A percentile compares a stretch with the other conserved stretches of the same genome.
phyloP scores from a whole-genome alignment of 2,329 filamentous ascomycete genomes.

The Dactylonectria macrodidyma region DNA sequence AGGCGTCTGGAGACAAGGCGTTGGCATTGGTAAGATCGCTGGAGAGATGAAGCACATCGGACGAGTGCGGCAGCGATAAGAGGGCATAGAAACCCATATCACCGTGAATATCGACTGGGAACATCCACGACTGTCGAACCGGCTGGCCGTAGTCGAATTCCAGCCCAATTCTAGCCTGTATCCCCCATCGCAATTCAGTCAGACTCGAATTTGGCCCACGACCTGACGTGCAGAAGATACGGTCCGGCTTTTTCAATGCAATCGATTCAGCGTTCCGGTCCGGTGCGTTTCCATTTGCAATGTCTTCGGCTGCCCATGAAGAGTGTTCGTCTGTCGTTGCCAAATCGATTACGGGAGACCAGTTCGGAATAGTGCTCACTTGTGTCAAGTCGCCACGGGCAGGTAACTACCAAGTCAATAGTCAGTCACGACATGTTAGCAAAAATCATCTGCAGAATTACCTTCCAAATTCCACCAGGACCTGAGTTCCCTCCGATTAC shows the following conservation, averaged over 20 bases:
- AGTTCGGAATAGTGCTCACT: conserved; percentile 70
- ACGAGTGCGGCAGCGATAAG: conserved; percentile 64
- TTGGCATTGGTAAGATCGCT: conserved; percentile 62
- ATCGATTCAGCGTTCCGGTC: conserved; percentile 31
- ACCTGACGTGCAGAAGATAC: conserved; percentile 77
- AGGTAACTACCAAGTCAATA: conserved; percentile 58
- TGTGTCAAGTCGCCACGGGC: conserved; percentile 66
- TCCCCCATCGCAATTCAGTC: conserved; percentile 78
- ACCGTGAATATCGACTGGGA: conserved; percentile 51
- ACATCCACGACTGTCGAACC: conserved; percentile 68
- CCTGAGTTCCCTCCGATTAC: conserved; percentile 85
- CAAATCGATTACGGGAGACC: conserved; percentile 72
- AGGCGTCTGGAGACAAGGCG: conserved; percentile 58
- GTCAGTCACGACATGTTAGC: conserved; percentile 24
- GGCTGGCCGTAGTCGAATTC: conserved; percentile 66
- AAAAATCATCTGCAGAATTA: conserved; percentile 54
- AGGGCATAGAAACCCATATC: conserved; percentile 55
- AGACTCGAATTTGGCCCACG: conserved; percentile 74
- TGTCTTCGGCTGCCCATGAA: conserved; percentile 39
- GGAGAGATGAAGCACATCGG: conserved; percentile 64
- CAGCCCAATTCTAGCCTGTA: conserved; percentile 77
- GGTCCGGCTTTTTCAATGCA: conserved; percentile 59
- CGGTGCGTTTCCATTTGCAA: conserved; percentile 13
- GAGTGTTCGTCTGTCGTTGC: conserved; percentile 60
- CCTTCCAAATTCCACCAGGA: conserved; percentile 82